These are phyloP conservation scores for Cronartium ribicola DNA, from an alignment of 1,284 basidiomycete species.

Conservation along the genomic window DNA sequence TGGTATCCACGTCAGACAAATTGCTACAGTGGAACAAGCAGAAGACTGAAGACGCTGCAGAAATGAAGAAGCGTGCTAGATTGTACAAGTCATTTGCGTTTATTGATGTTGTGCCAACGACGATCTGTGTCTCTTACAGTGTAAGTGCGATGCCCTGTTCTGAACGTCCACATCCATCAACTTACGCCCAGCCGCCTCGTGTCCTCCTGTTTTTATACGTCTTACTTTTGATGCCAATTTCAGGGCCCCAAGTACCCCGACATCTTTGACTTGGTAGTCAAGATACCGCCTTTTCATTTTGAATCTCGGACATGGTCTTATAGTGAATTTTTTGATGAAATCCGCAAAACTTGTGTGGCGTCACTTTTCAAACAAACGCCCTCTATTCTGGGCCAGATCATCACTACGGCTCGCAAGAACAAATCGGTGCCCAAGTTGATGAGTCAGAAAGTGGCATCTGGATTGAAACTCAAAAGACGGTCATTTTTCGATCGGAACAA, in stretches of 20 bases:
- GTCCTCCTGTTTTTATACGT: background rate
- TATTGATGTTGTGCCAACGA: conserved; percentile 41
- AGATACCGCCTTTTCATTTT: conserved; percentile 41
- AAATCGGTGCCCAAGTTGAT: conserved; percentile 39
- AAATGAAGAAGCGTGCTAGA: conserved; percentile 42
- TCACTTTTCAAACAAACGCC: conserved; percentile 41
- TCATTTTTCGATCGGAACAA: conserved; percentile 23
- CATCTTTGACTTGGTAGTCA: conserved; percentile 41
- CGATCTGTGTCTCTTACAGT: conserved; percentile 40
- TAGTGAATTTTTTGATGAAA: conserved; percentile 43
- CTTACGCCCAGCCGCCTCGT: background rate
- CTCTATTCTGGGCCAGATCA: conserved; percentile 42
- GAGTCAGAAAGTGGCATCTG: conserved; percentile 41
- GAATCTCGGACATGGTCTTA: conserved; percentile 42
- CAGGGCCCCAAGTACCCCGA: conserved; percentile 42
- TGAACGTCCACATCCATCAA: background rate
- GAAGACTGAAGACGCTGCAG: conserved; percentile 36
- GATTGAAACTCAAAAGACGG: conserved; percentile 40
- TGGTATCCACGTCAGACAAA: background rate
- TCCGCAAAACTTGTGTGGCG: conserved; percentile 39
- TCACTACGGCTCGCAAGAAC: conserved; percentile 42
- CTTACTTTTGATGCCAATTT: background rate
- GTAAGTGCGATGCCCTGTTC: conserved; percentile 15
- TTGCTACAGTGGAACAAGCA: conserved; percentile 42
- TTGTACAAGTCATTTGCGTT: conserved; percentile 41